Base-by-base conservation (phyloP, 2,329 filamentous ascomycete genomes). In the Penicillium sp. region DNA sequence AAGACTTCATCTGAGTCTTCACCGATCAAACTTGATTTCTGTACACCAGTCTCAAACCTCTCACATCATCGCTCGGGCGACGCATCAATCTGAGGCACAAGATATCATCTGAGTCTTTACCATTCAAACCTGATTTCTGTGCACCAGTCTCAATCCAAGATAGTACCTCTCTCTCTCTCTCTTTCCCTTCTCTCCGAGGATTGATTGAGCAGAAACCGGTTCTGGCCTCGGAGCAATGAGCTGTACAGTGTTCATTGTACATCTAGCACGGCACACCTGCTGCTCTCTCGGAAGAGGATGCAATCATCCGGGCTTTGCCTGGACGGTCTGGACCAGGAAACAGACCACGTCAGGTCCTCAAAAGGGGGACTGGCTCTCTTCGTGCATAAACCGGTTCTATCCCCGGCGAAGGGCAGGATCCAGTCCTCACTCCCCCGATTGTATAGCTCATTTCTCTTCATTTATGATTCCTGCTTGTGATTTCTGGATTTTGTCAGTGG, bases 361-460 rank as follows among this genome's bases (percentile, higher is more conserved):
- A 32, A 14, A 24, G 38, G n/a, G 24, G 24, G 24, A 27, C 24
- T 27, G 24, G 8, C 21, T 3, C 21, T n/a, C 3, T 43, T 44
- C 34, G 9, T 22, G 18, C 32, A 50, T n/a, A 45, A 50, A 50
- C 41, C n/a, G 27, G 51, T 45, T 50, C 21, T 21, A 32, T 24
- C 9, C n/a, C 8, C 45, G 24, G 16, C 9, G 21, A 14, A 5
- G 31, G 27, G 9, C 11, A 38, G 39, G n/a, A 32, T 22, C 16
- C 7, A 31, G 40, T 11, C 27, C 4, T 14, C n/a, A 5, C 10
- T 44, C 40, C 7, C 31, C 31, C 18, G 6, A 10, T n/a, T 31
- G 4, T n/a, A 16, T n/a, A 14, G 3, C 6, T 8, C 14, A 5
- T 41, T 11, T 7, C 5, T 29, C 34, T 8, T 21, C 11, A 24